Percentiles rank a stretch among this genome's conserved stretches.
Evolutionary conservation across 139 green algal species (phyloP).

Genomic region (Closterium sp.): DNA sequence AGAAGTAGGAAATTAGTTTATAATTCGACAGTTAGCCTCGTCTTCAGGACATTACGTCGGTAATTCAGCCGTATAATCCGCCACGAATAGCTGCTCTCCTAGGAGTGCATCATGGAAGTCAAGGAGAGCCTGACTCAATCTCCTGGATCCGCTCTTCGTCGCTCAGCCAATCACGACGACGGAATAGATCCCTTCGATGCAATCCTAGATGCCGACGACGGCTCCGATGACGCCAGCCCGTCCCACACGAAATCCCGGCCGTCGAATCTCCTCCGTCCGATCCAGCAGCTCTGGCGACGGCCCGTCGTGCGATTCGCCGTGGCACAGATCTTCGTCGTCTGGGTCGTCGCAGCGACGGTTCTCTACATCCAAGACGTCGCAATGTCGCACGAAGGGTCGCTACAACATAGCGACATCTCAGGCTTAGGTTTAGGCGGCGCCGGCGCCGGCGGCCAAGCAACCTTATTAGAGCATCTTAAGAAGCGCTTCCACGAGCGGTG

Average conservation of each 20-base stretch:
- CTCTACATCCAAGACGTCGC: conserved; percentile 32
- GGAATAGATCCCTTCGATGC: background rate
- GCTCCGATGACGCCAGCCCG: background rate
- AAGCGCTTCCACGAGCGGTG: background rate
- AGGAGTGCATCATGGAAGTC: background rate
- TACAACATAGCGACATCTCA: background rate
- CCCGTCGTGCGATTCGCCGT: conserved; percentile 7
- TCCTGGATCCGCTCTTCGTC: background rate
- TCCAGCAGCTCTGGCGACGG: background rate
- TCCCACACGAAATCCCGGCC: background rate
- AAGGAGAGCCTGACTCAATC: background rate
- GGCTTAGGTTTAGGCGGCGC: background rate
- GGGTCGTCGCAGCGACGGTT: conserved; percentile 15
- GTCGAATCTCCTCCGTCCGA: background rate
- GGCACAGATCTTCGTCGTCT: conserved; percentile 22
- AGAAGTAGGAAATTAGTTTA: too few relatives aligned
- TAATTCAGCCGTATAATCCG: background rate
- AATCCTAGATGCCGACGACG: background rate
- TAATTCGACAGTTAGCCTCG: too few relatives aligned
- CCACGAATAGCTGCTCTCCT: background rate
- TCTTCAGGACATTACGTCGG: too few relatives aligned
- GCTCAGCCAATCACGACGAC: background rate
- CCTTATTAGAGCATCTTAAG: background rate
- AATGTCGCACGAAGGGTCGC: background rate
- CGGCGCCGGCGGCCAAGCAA: background rate